Percentiles rank a stretch among this genome's conserved stretches.
Conservation (phyloP, 305 asterid species). For the Fraxinus xanthoxyloides region DNA sequence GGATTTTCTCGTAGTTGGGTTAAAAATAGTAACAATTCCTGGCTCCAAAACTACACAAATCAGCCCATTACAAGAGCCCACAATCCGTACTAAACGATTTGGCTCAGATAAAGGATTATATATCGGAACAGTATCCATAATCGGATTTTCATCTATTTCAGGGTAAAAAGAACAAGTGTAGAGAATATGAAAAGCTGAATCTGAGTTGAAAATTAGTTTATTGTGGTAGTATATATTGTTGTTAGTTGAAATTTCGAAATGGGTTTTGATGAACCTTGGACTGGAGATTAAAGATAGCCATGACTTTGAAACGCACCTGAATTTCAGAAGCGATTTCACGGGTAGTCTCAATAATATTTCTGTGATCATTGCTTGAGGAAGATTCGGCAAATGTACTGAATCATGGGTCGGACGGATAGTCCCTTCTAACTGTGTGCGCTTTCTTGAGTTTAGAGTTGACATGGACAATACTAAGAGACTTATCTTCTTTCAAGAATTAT, state of each 20-base stretch:
- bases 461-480: too few relatives aligned
- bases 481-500: neutral
- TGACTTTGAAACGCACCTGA: conserved; percentile 15
- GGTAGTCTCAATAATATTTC: conserved; percentile 27
- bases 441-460: too few relatives aligned
- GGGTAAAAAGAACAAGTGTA: conserved; percentile 13
- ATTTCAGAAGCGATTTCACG: conserved; percentile 16
- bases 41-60: conserved; percentile 25
- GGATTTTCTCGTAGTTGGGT: conserved; percentile 4
- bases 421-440: too few relatives aligned
- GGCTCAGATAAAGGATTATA: neutral
- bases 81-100: conserved; percentile 3
- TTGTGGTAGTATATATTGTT: neutral
- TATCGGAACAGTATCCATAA: neutral
- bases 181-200: conserved; percentile 12
- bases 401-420: neutral
- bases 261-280: conserved; percentile 18
- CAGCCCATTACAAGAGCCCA: conserved; percentile 37
- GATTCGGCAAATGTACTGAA: neutral
- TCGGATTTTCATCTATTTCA: neutral
- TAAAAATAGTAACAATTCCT: conserved; percentile 16
- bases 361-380: conserved; percentile 16
- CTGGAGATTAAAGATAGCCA: conserved; percentile 22
- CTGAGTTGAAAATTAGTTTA: neutral
- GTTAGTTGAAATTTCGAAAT: conserved; percentile 7